Percentiles rank a stretch among this genome's conserved stretches.
Evolutionary conservation across 768 basidiomycete species (phyloP).

Genomic region (Phaffia australis): DNA sequence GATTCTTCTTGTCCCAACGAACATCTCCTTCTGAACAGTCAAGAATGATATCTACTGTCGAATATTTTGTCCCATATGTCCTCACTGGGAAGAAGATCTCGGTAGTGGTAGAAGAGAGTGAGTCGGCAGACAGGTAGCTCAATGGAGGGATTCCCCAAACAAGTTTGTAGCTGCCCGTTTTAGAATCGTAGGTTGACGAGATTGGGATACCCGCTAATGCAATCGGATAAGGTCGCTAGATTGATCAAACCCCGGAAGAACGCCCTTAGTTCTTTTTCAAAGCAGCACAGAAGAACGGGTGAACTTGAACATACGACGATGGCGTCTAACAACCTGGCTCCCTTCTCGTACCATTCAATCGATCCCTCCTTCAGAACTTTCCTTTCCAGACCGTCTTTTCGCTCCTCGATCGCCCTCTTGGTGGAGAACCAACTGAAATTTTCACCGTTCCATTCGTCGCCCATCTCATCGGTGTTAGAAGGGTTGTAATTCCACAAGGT

Average conservation of each 20-base stretch:
- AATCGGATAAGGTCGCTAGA: constrained; percentile 69
- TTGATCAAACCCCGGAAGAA: neutral
- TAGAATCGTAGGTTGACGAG: constrained; percentile 51
- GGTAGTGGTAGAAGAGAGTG: constrained; percentile 50
- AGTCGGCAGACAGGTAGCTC: constrained; percentile 36
- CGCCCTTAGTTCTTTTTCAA: no score
- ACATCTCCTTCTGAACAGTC: constrained; percentile 16
- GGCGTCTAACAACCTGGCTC: constrained; percentile 62
- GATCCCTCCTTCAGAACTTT: constrained; percentile 8
- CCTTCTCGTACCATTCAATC: constrained; percentile 61
- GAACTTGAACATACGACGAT: constrained; percentile 47
- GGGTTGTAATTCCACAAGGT: constrained; percentile 69
- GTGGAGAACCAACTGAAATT: constrained; percentile 88
- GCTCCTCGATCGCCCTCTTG: constrained; percentile 16
- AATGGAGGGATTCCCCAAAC: constrained; percentile 39
- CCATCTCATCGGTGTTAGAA: constrained; percentile 59
- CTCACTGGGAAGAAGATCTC: constrained; percentile 66
- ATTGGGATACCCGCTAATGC: constrained; percentile 79
- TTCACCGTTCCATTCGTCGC: constrained; percentile 86
- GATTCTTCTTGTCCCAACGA: neutral
- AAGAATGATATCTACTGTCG: constrained; percentile 9
- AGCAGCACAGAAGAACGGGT: neutral
- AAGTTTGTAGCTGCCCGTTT: constrained; percentile 25
- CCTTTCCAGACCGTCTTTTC: constrained; percentile 20
- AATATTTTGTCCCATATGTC: constrained; percentile 38